These are phyloP conservation scores for Kurtzmaniella quercitrusa DNA, from an alignment of 1,139 yeast species.

Conservation along the genomic window DNA sequence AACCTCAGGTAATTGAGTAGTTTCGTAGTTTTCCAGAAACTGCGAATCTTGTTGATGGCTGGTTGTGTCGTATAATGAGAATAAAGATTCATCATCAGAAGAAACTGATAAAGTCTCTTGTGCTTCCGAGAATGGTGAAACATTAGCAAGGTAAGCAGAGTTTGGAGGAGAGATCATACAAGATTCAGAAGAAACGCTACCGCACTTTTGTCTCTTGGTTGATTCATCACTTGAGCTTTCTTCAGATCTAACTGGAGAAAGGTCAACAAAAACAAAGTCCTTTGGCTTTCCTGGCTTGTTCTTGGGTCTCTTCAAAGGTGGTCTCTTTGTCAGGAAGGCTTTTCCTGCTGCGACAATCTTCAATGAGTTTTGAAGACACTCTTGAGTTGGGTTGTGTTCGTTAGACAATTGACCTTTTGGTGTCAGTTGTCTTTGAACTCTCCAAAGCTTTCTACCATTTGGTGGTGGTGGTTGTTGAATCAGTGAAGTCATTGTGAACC, in stretches of 20 bases:
- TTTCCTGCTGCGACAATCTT: conserved; percentile 34
- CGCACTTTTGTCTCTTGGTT: conserved; percentile 4
- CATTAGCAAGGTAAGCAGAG: conserved; percentile 6
- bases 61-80: conserved; percentile 6
- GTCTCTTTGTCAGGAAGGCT: conserved; percentile 35
- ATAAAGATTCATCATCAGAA: conserved; percentile 7
- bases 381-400: conserved; percentile 21
- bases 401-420: conserved; percentile 15
- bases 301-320: conserved; percentile 48
- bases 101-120: conserved; percentile 8
- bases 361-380: conserved; percentile 44
- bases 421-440: conserved; percentile 34
- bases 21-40: conserved; percentile 3
- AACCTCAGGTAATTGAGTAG: conserved; percentile 4
- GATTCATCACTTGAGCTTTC: conserved; percentile 12
- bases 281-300: conserved; percentile 49
- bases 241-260: conserved; percentile 45
- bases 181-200: conserved; percentile 5
- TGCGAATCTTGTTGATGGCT: conserved; percentile 1
- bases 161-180: background rate
- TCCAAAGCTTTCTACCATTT: conserved; percentile 47
- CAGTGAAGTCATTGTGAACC: conserved; percentile 10
- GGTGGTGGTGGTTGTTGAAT: conserved; percentile 30
- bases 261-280: conserved; percentile 52
- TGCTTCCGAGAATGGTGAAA: conserved; percentile 7